Evolutionary conservation across 2,329 filamentous ascomycete species (phyloP).

Genomic region (Ceratocystis alfenasii): DNA sequence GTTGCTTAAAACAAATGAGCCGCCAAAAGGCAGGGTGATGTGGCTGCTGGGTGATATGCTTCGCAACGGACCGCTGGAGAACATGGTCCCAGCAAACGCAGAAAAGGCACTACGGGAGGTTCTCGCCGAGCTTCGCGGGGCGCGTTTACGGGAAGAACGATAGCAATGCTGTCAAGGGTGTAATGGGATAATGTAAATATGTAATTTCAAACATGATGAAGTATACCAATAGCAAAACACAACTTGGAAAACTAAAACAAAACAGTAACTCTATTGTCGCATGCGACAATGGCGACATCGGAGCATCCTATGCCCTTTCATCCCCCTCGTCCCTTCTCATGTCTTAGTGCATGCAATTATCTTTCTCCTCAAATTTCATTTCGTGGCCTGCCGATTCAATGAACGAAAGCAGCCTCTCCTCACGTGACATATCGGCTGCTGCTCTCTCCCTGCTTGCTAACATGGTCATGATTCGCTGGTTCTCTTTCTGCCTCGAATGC

Average conservation of each 20-base stretch:
- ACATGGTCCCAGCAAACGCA: constrained; percentile 42
- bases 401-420: constrained; percentile 24
- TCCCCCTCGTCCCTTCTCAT: too few species aligned
- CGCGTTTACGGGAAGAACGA: too few species aligned
- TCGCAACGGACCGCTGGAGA: constrained; percentile 40
- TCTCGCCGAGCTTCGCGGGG: constrained; percentile 12
- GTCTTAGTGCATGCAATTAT: constrained; percentile 6
- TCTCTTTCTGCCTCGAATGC: constrained; percentile 53
- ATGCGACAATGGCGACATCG: background rate
- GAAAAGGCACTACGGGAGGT: constrained; percentile 35
- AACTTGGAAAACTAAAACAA: background rate
- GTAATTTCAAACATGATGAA: background rate
- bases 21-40: constrained; percentile 49
- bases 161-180: background rate
- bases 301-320: background rate
- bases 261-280: background rate
- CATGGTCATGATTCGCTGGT: constrained; percentile 44
- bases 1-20: constrained; percentile 36
- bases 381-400: constrained; percentile 43
- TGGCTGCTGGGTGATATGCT: constrained; percentile 50
- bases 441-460: constrained; percentile 40
- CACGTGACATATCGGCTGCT: constrained; percentile 20
- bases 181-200: background rate
- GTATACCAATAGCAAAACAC: constrained; percentile 1
- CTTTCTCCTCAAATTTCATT: constrained; percentile 45